Conservation (phyloP, 1,284 basidiomycete genomes). For the Xerocomus minutiporus region DNA sequence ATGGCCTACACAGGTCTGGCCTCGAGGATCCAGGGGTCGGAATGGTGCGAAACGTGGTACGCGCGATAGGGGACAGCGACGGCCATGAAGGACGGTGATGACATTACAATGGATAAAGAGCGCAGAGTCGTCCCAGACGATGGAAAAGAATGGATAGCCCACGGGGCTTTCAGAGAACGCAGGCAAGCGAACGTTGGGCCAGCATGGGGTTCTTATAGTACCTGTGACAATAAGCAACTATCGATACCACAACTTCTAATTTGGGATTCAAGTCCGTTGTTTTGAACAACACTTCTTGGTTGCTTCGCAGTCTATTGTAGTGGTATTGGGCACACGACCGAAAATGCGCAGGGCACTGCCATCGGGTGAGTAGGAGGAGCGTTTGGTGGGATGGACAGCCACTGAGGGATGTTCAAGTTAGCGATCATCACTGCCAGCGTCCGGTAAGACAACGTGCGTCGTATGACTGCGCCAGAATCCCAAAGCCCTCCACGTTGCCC, state of each 20-base stretch:
- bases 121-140: constrained; percentile 26
- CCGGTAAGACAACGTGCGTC: constrained; percentile 4
- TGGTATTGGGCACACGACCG: no score
- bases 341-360: background rate
- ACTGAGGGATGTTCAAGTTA: constrained; percentile 3
- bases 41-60: constrained; percentile 11
- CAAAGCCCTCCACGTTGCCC: constrained; percentile 2
- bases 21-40: constrained; percentile 28
- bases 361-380: background rate
- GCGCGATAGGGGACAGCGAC: constrained; percentile 4
- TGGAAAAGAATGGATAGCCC: constrained; percentile 23
- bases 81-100: constrained; percentile 2
- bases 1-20: constrained; percentile 20
- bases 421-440: background rate
- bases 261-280: background rate
- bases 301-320: no score
- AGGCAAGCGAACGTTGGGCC: background rate
- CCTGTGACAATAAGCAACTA: constrained; percentile 17
- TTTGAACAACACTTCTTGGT: no score
- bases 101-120: constrained; percentile 10
- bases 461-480: constrained; percentile 10
- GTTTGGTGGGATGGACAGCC: constrained; percentile 13
- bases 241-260: constrained; percentile 15
- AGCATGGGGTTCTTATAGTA: constrained; percentile 13
- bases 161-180: constrained; percentile 23